Percentiles rank a stretch among this genome's conserved stretches.
phyloP scores from a whole-genome alignment of 2,329 filamentous ascomycete genomes.

The Cladophialophora chaetospira region DNA sequence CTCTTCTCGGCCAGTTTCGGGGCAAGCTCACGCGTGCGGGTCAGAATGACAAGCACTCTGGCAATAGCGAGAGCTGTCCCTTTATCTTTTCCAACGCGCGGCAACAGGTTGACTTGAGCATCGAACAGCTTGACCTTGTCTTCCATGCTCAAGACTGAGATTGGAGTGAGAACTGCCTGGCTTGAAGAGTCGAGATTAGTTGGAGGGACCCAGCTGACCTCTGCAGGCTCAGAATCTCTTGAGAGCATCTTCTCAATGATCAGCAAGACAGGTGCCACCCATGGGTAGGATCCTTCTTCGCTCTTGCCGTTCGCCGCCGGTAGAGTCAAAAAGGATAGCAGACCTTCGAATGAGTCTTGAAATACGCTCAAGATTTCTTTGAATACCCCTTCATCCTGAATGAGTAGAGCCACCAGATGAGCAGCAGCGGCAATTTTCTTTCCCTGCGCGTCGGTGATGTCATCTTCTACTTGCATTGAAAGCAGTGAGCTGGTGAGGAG shows the following conservation, averaged over 20 bases:
- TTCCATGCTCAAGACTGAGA: slow-evolving; percentile 63
- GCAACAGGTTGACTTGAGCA: slow-evolving; percentile 78
- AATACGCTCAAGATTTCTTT: slow-evolving; percentile 69
- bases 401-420: slow-evolving; percentile 76
- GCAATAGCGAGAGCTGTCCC: slow-evolving; percentile 79
- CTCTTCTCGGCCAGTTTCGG: slow-evolving; percentile 79
- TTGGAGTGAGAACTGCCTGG: slow-evolving; percentile 58
- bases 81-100: slow-evolving; percentile 84
- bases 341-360: slow-evolving; percentile 72
- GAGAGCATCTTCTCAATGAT: slow-evolving; percentile 89
- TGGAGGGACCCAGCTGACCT: slow-evolving; percentile 68
- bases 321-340: slow-evolving; percentile 78
- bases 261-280: slow-evolving; percentile 87
- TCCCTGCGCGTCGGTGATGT: slow-evolving; percentile 57
- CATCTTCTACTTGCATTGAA: slow-evolving; percentile 62
- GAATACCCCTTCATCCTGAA: slow-evolving; percentile 83
- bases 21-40: slow-evolving; percentile 74
- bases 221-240: slow-evolving; percentile 78
- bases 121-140: slow-evolving; percentile 73
- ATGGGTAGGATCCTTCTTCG: slow-evolving; percentile 79
- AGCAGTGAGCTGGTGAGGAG: slow-evolving; percentile 84
- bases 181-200: slow-evolving; percentile 51
- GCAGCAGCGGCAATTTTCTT: slow-evolving; percentile 87
- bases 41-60: slow-evolving; percentile 83
- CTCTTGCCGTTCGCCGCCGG: slow-evolving; percentile 56